Base-by-base conservation (phyloP, 2,329 filamentous ascomycete genomes). In the Claviceps sp. region DNA sequence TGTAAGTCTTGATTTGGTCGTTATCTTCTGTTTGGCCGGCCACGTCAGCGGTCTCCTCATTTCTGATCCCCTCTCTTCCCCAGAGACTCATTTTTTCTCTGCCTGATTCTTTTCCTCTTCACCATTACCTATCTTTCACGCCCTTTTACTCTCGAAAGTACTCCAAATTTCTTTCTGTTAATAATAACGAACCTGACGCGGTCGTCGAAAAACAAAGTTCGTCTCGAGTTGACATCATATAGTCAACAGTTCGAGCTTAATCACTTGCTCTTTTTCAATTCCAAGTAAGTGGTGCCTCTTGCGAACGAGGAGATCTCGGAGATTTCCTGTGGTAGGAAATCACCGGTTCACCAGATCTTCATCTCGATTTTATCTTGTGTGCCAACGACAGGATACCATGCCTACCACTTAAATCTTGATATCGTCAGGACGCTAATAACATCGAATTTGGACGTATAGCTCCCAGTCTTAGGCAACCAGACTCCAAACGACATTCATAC, bases 391-490 rank as follows among this genome's bases (percentile, higher is more conserved):
- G 11, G 6, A 16, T 18, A 40, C 26, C 16, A 26, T 16, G 40
- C 14, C 16, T 3, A 50, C 11, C 14, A 11, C 47, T 14, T 8
- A 20, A 41, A 18, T 2, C 16, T 22, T 8, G n/a, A 13, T 1
- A 47, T 1, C 9, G 14, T 16, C 11, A 24, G n/a, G 5, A n/a
- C 20, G 16, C 50, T 52, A 14, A 52, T 20, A 34, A 5, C 2
- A 16, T 49, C 38, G 2, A 11, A 11, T 11, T 40, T 51, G 16
- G 14, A 26, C 37, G 52, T 60, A 57, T 56, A 58, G 57, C 54
- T 56, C 54, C 59, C 63, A 65, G 59, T 62, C 61, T 65, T 69
- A 69, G 59, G 60, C 60, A 61, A 61, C 60, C 63, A 55, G 54
- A 59, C 48, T 54, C 53, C 52, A 57, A 58, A 61, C 47, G 37